Conservation (phyloP, 2,329 filamentous ascomycete species). For the Coniochaeta ligniaria region DNA sequence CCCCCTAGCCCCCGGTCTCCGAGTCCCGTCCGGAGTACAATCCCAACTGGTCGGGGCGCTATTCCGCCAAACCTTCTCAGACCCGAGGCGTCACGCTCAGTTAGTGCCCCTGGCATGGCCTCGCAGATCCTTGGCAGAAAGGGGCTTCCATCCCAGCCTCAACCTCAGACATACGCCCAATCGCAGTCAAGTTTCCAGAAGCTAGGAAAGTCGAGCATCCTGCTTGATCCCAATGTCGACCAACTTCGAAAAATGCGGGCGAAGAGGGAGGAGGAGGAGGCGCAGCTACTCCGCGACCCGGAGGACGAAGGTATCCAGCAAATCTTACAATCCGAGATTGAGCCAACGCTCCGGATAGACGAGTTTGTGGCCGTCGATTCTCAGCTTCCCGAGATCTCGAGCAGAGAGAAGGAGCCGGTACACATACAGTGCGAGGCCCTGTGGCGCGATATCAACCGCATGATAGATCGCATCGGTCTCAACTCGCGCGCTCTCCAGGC, state of each 20-base stretch:
- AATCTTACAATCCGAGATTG: constrained; percentile 51
- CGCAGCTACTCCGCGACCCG: constrained; percentile 53
- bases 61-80: constrained; percentile 42
- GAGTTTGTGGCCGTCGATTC: constrained; percentile 57
- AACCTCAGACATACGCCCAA: not conserved
- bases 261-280: constrained; percentile 49
- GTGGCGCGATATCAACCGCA: constrained; percentile 80
- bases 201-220: constrained; percentile 27
- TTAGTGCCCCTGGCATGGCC: constrained; percentile 53
- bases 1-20: constrained; percentile 62
- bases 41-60: constrained; percentile 41
- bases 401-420: constrained; percentile 20
- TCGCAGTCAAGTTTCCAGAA: constrained; percentile 19
- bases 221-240: constrained; percentile 39
- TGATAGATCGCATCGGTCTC: constrained; percentile 87
- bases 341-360: constrained; percentile 55
- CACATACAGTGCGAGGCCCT: constrained; percentile 58
- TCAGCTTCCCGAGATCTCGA: constrained; percentile 9
- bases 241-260: constrained; percentile 46
- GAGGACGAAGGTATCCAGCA: constrained; percentile 63
- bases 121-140: constrained; percentile 43
- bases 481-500: constrained; percentile 63
- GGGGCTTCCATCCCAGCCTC: constrained; percentile 12
- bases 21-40: constrained; percentile 57
- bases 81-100: constrained; percentile 46